Base-by-base conservation (phyloP, 768 basidiomycete genomes). In the Pleurotus citrinopileatus region DNA sequence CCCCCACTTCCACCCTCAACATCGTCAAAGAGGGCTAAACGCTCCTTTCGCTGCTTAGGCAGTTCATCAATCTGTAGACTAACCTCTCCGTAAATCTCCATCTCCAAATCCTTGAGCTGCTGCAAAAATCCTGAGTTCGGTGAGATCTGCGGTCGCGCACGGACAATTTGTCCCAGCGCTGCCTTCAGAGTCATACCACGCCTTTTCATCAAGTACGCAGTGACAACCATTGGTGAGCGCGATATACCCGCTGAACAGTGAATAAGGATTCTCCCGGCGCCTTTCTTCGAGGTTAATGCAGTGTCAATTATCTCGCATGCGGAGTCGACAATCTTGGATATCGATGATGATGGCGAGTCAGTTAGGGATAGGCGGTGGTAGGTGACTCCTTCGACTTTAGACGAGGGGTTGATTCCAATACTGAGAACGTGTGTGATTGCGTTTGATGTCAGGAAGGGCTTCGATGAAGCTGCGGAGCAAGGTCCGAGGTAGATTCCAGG, bases 231-330 rank as follows among this genome's bases (percentile, higher is more conserved):
- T 1, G 76, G 78, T 7, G 74, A 75, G n/a, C 77, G 73, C 2
- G 75, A 78, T 6, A 78, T 69, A 10, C 67, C 77, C 1, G 75
- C 77, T 1, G 65, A 67, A 59, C 77, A 79, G 53, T 79, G 77
- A 0, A 78, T 70, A 4, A 79, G 65, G 29, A 78, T 69, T 51
- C 57, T 66, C 32, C 72, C 71, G 17, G 45, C 59, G 6, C 62
- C 65, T 15, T 65, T 54, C 25, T 57, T 62, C 9, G 56, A 58
- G 12, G 54, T 42, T n/a, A 65, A 46, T 1, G 63, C 66, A 13
- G 47, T 46, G 23, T 70, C 62, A 57, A 74, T 73, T 25, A 72
- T 63, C 4, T 59, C 51, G 42, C 55, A 56, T 9, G 73, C 73
- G 1, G 59, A 45, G n/a, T 67, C 59, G 9, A 57, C 46, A 43